Evolutionary conservation across 2,329 filamentous ascomycete genomes (phyloP), one percentile per base, ranked within the genome.

Genomic region (Cladobotryum protrusum): DNA sequence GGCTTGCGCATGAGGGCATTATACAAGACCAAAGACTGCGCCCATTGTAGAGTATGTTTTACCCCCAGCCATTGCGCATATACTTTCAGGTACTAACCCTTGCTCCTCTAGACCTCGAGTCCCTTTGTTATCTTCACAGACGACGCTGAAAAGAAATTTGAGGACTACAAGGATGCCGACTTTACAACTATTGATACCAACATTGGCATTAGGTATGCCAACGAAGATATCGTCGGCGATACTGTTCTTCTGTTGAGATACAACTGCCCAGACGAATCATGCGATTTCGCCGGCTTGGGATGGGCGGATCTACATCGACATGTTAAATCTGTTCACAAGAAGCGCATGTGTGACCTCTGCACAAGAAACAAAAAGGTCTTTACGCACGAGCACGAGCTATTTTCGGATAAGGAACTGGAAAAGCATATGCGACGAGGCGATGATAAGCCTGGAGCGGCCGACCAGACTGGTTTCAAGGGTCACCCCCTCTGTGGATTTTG

Each of bases 401-500:
- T 96, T 66, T 86, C 87, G 1, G 79, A 83, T 54, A 80, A 84
- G 55, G 89, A 92, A 58, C 75, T 97, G 45, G 83, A 87, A 58
- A 87, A 82, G 61, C 93, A 99, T 67, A 95, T 97, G 78, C 87
- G 82, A 54, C 83, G 86, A 55, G 93, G 93, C 51, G 93, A 99
- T 62, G 89, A 97, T 65, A 86, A 86, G 56, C 91, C 92, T 4
- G 92, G 93, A 33, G 86, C 91, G 0, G 75, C 87, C 35, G 89
- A 96, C 60, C 93, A 97, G 72, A 96, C 88, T 24, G 93, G 93
- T 1, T 99, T 99, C 72, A 93, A 87, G 65, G 93, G 93, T 8
- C 93, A 99, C 64, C 93, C 93, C 0, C 81, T 96, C 47, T 99
- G 93, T 68, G 87, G 83, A 4, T 99, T 99, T 70, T 99, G 93